Conservation (phyloP, 768 basidiomycete genomes). For the Leccinum pellstonianum region DNA sequence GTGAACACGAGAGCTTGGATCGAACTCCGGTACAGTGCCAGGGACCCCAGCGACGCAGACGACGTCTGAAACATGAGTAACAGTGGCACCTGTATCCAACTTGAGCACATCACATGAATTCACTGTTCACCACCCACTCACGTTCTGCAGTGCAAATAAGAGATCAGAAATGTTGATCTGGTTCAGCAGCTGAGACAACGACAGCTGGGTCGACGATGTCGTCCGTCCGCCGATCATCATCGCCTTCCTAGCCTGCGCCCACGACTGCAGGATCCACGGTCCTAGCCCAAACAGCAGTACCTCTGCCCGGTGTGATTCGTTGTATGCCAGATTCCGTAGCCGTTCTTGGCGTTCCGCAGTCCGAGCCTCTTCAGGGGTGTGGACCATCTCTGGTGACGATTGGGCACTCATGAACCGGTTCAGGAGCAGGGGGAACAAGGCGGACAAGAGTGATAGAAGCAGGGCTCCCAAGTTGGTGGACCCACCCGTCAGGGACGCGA, state of each 20-base stretch:
- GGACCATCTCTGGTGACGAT: constrained; percentile 43
- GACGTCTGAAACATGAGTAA: constrained; percentile 71
- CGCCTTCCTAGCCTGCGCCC: constrained; percentile 63
- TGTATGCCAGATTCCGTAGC: constrained; percentile 73
- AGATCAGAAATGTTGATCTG: constrained; percentile 65
- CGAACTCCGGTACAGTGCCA: constrained; percentile 77
- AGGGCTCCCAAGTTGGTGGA: constrained; percentile 55
- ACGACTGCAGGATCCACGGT: constrained; percentile 80
- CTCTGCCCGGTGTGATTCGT: constrained; percentile 76
- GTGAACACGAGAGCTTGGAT: constrained; percentile 71
- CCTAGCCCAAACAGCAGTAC: constrained; percentile 79
- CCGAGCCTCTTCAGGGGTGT: constrained; percentile 56
- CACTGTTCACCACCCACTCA: constrained; percentile 35
- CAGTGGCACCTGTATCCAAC: constrained; percentile 59
- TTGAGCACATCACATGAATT: background rate
- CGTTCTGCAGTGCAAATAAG: constrained; percentile 67
- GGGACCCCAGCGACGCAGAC: constrained; percentile 73
- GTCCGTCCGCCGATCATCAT: constrained; percentile 56
- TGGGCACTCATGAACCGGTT: constrained; percentile 46
- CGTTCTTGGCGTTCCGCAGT: constrained; percentile 71
- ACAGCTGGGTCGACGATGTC: constrained; percentile 36
- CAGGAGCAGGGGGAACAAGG: constrained; percentile 57
- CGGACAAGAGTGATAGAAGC: constrained; percentile 59
- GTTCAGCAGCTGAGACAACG: constrained; percentile 46
- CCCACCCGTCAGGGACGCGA: constrained; percentile 59